A percentile compares a stretch with the other conserved stretches of the same genome.
These are phyloP conservation scores for Chlorella sp. DNA, from an alignment of 139 green algal genomes.

Conservation along the genomic window DNA sequence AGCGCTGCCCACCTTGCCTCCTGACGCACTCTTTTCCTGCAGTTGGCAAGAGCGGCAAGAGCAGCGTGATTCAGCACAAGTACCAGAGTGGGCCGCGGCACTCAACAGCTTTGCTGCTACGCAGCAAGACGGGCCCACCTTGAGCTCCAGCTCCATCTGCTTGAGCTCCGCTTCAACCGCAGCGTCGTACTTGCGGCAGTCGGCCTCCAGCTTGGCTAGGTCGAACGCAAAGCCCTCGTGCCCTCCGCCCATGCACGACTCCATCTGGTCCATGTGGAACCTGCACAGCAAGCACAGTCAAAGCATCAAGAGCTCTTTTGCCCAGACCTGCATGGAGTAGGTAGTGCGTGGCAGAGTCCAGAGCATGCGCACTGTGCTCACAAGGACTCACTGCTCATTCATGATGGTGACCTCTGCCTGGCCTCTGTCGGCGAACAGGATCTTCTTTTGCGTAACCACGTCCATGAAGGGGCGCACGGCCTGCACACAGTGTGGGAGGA, in stretches of 20 bases:
- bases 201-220: conserved; percentile 19
- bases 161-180: conserved; percentile 14
- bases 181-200: conserved; percentile 25
- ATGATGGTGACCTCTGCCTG: conserved; percentile 15
- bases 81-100: too few relatives aligned
- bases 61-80: too few relatives aligned
- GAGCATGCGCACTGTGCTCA: too few relatives aligned
- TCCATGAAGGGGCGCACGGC: conserved; percentile 63
- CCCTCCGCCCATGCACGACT: conserved; percentile 38
- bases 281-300: conserved; percentile 1
- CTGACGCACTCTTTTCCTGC: too few relatives aligned
- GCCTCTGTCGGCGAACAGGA: conserved; percentile 53
- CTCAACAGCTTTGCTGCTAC: too few relatives aligned
- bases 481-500: conserved; percentile 30
- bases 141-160: conserved; percentile 1
- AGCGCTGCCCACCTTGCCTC: too few relatives aligned
- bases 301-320: too few relatives aligned
- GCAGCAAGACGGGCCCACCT: background rate
- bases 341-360: too few relatives aligned
- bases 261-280: conserved; percentile 39
- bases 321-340: too few relatives aligned
- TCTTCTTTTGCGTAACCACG: conserved; percentile 66
- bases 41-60: too few relatives aligned
- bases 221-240: conserved; percentile 23
- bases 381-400: conserved; percentile 13